A percentile compares a stretch with the other conserved stretches of the same genome.
These are phyloP conservation scores for Chaetomiaceae sp. DNA, from an alignment of 2,329 filamentous ascomycete genomes.

Conservation along the genomic window DNA sequence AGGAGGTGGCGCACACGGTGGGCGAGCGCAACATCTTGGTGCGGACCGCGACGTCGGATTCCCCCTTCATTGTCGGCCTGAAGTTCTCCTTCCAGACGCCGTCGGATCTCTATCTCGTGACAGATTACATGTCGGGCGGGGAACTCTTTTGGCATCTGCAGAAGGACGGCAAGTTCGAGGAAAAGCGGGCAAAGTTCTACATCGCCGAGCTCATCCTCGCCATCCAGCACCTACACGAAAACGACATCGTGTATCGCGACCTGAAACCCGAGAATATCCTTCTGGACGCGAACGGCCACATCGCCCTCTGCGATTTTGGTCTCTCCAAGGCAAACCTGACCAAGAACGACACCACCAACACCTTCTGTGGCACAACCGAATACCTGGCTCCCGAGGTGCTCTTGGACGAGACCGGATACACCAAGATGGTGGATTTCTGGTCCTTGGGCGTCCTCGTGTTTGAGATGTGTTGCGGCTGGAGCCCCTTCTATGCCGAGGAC, in stretches of 20 bases:
- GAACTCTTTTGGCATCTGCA: slow-evolving; percentile 99
- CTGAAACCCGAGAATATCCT: slow-evolving; percentile 97
- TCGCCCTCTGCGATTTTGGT: slow-evolving; percentile 95
- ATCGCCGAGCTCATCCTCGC: slow-evolving; percentile 96
- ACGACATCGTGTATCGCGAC: slow-evolving; percentile 97
- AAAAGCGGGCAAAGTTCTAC: slow-evolving; percentile 95
- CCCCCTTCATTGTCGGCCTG: slow-evolving; percentile 93
- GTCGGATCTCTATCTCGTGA: slow-evolving; percentile 95
- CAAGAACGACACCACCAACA: slow-evolving; percentile 97
- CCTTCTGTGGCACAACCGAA: slow-evolving; percentile 96
- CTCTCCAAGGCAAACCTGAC: slow-evolving; percentile 96
- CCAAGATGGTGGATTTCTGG: slow-evolving; percentile 99
- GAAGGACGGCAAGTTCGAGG: slow-evolving; percentile 92
- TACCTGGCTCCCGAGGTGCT: slow-evolving; percentile 95
- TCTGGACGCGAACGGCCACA: slow-evolving; percentile 93
- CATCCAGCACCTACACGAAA: slow-evolving; percentile 89
- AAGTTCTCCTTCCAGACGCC: slow-evolving; percentile 99
- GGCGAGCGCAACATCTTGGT: slow-evolving; percentile 97
- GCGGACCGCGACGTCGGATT: slow-evolving; percentile 90
- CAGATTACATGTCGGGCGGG: slow-evolving; percentile 98
- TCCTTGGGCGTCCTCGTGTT: slow-evolving; percentile 95
- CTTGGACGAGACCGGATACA: slow-evolving; percentile 93
- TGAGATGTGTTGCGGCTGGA: slow-evolving; percentile 99
- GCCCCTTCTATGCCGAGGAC: slow-evolving; percentile 96
- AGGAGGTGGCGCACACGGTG: slow-evolving; percentile 95